Evolutionary conservation across 192 early-diverging fungal genomes (phyloP).

Genomic region (Nowakowskiella sp.): DNA sequence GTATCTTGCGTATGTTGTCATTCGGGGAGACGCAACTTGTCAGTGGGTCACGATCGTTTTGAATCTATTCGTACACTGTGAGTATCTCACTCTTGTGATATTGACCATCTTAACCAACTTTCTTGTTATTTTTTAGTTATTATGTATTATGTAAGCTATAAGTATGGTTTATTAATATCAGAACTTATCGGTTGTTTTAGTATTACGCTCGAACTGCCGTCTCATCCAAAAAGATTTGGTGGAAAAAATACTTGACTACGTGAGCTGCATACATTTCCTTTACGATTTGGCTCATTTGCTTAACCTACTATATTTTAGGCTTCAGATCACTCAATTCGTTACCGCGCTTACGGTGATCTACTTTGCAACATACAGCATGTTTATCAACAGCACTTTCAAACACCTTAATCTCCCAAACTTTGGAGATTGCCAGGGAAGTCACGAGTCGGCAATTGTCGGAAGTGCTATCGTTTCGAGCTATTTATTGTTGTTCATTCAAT

Average conservation of each 20-base stretch:
- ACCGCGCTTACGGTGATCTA: slow-evolving; percentile 81
- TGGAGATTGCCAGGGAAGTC: slow-evolving; percentile 65
- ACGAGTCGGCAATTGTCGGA: slow-evolving; percentile 73
- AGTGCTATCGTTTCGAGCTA: slow-evolving; percentile 70
- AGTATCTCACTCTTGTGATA: too few species aligned
- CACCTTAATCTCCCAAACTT: slow-evolving; percentile 21
- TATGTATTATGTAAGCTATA: slow-evolving; percentile 46
- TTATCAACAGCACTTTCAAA: slow-evolving; percentile 53
- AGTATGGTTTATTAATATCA: neutral
- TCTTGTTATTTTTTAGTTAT: slow-evolving; percentile 38
- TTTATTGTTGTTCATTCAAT: slow-evolving; percentile 81
- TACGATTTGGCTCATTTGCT: neutral
- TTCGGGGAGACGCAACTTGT: neutral
- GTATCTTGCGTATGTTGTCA: neutral
- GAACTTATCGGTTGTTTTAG: neutral
- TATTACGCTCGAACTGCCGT: slow-evolving; percentile 50
- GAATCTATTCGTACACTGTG: slow-evolving; percentile 72
- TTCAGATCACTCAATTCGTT: slow-evolving; percentile 84
- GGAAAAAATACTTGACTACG: slow-evolving; percentile 88
- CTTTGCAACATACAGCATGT: slow-evolving; percentile 79
- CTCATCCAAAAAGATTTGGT: slow-evolving; percentile 65
- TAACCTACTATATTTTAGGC: slow-evolving; percentile 1
- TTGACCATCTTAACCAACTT: too few species aligned
- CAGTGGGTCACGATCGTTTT: slow-evolving; percentile 73
- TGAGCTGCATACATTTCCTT: neutral